phyloP scores from a whole-genome alignment of 768 basidiomycete genomes.

The Termitomyces sp. region DNA sequence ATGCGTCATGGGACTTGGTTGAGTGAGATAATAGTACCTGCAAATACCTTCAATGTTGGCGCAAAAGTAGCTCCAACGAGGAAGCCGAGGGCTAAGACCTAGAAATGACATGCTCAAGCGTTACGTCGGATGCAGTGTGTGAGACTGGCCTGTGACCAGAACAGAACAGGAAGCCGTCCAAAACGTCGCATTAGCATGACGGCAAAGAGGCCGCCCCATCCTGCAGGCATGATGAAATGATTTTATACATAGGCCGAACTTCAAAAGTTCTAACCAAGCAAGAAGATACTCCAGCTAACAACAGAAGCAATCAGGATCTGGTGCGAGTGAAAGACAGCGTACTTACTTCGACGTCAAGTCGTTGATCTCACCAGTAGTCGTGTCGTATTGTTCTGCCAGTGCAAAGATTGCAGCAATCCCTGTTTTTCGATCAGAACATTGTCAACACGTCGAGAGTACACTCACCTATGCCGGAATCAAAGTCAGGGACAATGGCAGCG shows the following conservation, averaged over 20 bases:
- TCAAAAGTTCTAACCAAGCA: slow-evolving; percentile 32
- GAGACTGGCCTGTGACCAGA: slow-evolving; percentile 58
- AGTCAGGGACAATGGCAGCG: slow-evolving; percentile 63
- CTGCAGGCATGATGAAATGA: slow-evolving; percentile 19
- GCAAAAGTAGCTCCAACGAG: slow-evolving; percentile 53
- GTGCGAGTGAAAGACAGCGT: neutral
- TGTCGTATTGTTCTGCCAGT: slow-evolving; percentile 48
- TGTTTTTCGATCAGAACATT: slow-evolving; percentile 12
- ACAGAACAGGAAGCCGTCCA: slow-evolving; percentile 62
- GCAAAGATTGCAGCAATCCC: slow-evolving; percentile 61
- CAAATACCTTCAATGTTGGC: slow-evolving; percentile 43
- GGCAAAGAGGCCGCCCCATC: slow-evolving; percentile 57
- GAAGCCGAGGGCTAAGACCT: slow-evolving; percentile 55
- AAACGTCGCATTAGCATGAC: slow-evolving; percentile 58
- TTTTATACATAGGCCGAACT: no score
- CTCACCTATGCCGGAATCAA: slow-evolving; percentile 58
- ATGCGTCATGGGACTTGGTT: neutral
- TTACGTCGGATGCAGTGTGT: neutral
- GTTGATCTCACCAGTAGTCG: slow-evolving; percentile 52
- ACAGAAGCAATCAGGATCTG: neutral
- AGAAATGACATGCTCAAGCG: neutral
- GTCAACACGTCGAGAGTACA: neutral
- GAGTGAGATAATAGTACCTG: slow-evolving; percentile 25
- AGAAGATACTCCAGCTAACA: slow-evolving; percentile 58
- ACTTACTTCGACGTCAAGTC: slow-evolving; percentile 52